A percentile compares a stretch with the other conserved stretches of the same genome.
These are phyloP conservation scores for Amphibolis antarctica DNA, from an alignment of 106 monocot species.

Conservation along the genomic window DNA sequence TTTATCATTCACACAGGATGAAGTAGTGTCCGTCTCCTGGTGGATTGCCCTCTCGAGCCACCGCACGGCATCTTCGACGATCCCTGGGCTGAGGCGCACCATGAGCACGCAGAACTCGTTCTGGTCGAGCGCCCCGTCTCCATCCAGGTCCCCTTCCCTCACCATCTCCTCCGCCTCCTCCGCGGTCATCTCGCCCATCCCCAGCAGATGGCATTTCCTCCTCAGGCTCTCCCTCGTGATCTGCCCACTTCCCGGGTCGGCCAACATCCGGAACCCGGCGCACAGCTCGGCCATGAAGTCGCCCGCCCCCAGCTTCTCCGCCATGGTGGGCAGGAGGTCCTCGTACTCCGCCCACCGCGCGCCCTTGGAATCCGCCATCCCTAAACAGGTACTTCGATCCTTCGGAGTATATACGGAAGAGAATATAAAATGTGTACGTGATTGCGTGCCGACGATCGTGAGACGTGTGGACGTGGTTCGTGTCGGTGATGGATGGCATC, in stretches of 20 bases:
- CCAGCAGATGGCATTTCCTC: constrained; percentile 36
- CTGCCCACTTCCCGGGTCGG: constrained; percentile 34
- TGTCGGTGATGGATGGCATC: too few relatives aligned
- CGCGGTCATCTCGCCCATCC: constrained; percentile 47
- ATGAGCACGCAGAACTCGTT: constrained; percentile 77
- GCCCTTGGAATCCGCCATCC: too few relatives aligned
- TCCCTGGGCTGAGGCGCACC: constrained; percentile 67
- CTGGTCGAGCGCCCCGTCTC: constrained; percentile 59
- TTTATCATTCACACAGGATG: too few relatives aligned
- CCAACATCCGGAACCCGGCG: constrained; percentile 45
- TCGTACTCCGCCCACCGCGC: constrained; percentile 11
- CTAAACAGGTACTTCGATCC: too few relatives aligned
- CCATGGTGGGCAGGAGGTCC: constrained; percentile 27
- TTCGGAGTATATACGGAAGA: too few relatives aligned
- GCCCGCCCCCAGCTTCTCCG: constrained; percentile 19
- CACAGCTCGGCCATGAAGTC: constrained; percentile 27
- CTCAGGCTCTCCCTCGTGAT: constrained; percentile 61
- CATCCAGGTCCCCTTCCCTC: constrained; percentile 65
- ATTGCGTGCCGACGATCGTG: too few relatives aligned
- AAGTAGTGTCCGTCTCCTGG: constrained; percentile 24
- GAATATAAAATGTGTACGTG: too few relatives aligned
- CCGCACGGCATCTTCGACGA: constrained; percentile 51
- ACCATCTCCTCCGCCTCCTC: constrained; percentile 73
- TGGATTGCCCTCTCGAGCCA: constrained; percentile 49
- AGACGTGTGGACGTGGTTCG: too few relatives aligned